phyloP scores from a whole-genome alignment of 495 filamentous ascomycete genomes.

The Penicillium maclennaniae region DNA sequence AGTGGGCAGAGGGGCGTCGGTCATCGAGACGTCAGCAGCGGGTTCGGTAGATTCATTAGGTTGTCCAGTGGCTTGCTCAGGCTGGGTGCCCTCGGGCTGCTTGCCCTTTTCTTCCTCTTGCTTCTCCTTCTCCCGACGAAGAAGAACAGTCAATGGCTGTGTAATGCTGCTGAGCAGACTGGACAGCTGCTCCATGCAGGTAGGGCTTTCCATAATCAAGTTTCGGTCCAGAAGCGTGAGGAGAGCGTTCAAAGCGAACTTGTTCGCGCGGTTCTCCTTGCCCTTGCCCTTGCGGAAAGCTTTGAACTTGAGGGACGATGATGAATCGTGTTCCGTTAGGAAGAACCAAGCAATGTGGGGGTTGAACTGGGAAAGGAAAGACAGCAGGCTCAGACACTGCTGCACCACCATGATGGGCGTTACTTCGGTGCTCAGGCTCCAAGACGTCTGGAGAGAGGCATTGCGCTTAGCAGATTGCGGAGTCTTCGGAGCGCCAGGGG shows the following conservation, averaged over 20 bases:
- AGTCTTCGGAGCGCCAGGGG: constrained; percentile 70
- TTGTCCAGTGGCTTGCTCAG: constrained; percentile 24
- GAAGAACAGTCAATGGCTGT: constrained; percentile 73
- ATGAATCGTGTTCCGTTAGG: constrained; percentile 87
- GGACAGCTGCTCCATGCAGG: constrained; percentile 91
- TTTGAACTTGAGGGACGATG: constrained; percentile 67
- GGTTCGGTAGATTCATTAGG: constrained; percentile 24
- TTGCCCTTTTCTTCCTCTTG: constrained; percentile 57
- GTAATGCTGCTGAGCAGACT: constrained; percentile 83
- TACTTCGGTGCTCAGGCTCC: constrained; percentile 64
- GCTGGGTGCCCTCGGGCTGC: constrained; percentile 32
- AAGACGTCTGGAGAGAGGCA: constrained; percentile 51
- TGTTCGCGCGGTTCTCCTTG: constrained; percentile 76
- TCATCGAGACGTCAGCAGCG: constrained; percentile 40
- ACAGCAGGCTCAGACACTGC: constrained; percentile 81
- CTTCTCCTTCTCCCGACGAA: constrained; percentile 79
- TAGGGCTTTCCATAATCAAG: constrained; percentile 89
- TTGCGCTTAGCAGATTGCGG: constrained; percentile 73
- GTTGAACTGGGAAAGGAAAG: constrained; percentile 76
- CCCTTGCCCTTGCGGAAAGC: constrained; percentile 80
- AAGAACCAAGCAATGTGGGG: constrained; percentile 87
- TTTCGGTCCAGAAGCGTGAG: constrained; percentile 83
- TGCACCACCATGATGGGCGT: constrained; percentile 94
- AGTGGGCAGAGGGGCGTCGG: constrained; percentile 36
- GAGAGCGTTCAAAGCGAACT: constrained; percentile 87